Base-by-base conservation (phyloP, 73 alveolate genomes). In the Blepharisma japonicum region DNA sequence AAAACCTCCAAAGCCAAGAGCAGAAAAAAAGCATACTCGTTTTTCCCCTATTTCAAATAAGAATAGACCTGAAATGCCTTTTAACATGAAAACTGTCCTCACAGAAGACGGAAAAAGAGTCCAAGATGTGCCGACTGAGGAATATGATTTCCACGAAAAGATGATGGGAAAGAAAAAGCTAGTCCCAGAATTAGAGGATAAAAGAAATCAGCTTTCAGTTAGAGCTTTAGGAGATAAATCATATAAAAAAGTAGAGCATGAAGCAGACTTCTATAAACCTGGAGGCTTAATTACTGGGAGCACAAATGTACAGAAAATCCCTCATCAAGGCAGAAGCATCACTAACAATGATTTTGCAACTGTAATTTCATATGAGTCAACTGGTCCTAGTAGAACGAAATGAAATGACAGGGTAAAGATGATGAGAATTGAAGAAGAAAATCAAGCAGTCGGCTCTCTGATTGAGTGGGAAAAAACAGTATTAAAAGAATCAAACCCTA, bases 401-500 rank as follows among this genome's bases (percentile, higher is more conserved):
- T 85, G 92, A 90, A 85, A 54, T 7, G 92, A 85, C 27, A 68
- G 88, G 21, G 85, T 51, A 68, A 55, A 25, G 84, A 70, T 47
- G 53, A 71, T 38, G 83, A 81, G 68, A 49, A 47, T 21, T 76
- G 81, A 55, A 67, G 86, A 55, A 82, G 86, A 85, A 55, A 82
- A 27, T 18, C 53, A 20, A 6, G 9, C 11, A 38, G 21, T 54
- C 45, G 38, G 78, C 56, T 84, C 70, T 27, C 70, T 85, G 55
- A 85, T 77, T 81, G 82, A 68, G 47, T 85, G 92, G 92, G 87
- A 79, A 53, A 79, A 85, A 47, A 85, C 81, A 45, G 77, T 72
- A 8, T 46, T 83, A 27, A 83, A 80, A 55, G 86, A 81, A 80
- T 68, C 90, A 5, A 83, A 83, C 67, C 90, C 90, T 6, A 83